Evolutionary conservation across 768 basidiomycete genomes (phyloP).

Genomic region (Suillus hirtellus): DNA sequence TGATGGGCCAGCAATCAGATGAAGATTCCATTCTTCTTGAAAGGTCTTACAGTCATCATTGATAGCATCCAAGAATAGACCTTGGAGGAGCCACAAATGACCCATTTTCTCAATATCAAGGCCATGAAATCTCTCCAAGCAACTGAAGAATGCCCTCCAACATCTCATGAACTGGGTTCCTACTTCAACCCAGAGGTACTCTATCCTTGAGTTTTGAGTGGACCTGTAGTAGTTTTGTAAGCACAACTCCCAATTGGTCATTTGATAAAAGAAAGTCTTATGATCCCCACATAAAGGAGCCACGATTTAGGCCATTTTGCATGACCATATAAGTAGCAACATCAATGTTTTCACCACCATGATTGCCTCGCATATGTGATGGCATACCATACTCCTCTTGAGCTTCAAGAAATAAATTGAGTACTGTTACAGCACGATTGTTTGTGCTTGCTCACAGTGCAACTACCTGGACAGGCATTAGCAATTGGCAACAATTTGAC

Average conservation of each 20-base stretch:
- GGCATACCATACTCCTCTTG: constrained; percentile 19
- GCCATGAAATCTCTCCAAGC: constrained; percentile 35
- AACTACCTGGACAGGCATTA: constrained; percentile 16
- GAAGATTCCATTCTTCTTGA: constrained; percentile 39
- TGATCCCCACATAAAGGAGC: constrained; percentile 32
- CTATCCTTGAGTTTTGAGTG: constrained; percentile 44
- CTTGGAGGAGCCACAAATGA: constrained; percentile 48
- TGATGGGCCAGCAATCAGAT: constrained; percentile 32
- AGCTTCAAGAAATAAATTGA: constrained; percentile 23
- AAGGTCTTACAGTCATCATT: constrained; percentile 39
- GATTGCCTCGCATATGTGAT: constrained; percentile 28
- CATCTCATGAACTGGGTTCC: constrained; percentile 37
- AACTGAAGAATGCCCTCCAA: constrained; percentile 45
- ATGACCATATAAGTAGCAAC: constrained; percentile 31
- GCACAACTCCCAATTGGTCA: not conserved
- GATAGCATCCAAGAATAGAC: constrained; percentile 39
- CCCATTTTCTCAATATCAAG: constrained; percentile 31
- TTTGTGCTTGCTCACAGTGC: constrained; percentile 24
- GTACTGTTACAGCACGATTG: constrained; percentile 28
- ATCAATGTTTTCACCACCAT: constrained; percentile 31
- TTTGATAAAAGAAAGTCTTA: constrained; percentile 12
- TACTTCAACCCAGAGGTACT: constrained; percentile 46
- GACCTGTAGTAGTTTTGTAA: constrained; percentile 24
- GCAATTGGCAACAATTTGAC: too few relatives aligned
- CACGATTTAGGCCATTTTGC: constrained; percentile 21